Evolutionary conservation across 2,329 filamentous ascomycete genomes (phyloP), one percentile per base, ranked within the genome.

Genomic region (Arthroderma sp.): DNA sequence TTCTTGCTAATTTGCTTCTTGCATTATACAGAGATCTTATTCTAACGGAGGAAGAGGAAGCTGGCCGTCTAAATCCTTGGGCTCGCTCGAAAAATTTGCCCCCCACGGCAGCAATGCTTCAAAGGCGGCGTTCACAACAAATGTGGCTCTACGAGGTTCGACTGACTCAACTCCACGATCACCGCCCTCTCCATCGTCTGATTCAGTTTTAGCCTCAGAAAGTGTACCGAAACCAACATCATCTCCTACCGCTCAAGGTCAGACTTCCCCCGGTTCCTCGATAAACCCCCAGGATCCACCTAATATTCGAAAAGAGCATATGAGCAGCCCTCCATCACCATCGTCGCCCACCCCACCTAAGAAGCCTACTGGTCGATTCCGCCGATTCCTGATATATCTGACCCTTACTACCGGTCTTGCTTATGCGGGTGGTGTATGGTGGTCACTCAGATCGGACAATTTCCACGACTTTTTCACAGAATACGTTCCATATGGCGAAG

Each of bases 381-480:
- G 85, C 56, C 82, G 82, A 60, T 82, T 87, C 60, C 68, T 95
- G 47, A 68, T 88, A 53, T 84, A 83, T 44, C 66, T 95, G 40
- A 68, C 88, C 50, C 66, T 94, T 38, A 75, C 95, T 29, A 80
- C 83, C 28, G 78, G 78, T 4, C 66, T 93, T 38, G 80, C 83
- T 34, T 98, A 94, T 57, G 84, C 77, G 45, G 87, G 87, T 52
- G 87, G 89, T 54, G 81, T 95, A 45, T 94, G 84, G 73, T 91
- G 94, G 66, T 89, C 91, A 45, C 79, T 94, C 52, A 75, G 91
- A 65, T 94, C 83, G 60, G 91, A 98, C 71, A 94, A 86, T 68
- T 98, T 96, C 75, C 89, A 98, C 68, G 91, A 98, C 66, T 91
- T 95, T 72, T 98, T 98, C 69, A 96, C 88, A 57, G 88, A 95